A percentile compares a stretch with the other conserved stretches of the same genome.
Conservation (phyloP, 148 eudicot genomes). For the Polygonum maritimum region DNA sequence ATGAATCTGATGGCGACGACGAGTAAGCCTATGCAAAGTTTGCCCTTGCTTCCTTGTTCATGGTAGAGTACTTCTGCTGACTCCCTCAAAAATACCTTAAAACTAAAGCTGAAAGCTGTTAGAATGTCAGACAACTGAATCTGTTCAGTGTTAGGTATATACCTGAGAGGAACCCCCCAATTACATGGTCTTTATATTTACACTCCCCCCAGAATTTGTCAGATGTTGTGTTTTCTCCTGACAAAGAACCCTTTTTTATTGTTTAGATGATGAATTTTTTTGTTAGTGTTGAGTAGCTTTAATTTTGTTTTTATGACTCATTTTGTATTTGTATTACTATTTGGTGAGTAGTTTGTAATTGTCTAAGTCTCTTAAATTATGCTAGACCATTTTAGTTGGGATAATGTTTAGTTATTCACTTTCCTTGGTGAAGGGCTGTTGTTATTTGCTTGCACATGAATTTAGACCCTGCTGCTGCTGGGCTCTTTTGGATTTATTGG, state of each 20-base stretch:
- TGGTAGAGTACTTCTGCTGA: conserved; percentile 1
- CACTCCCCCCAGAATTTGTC: neutral
- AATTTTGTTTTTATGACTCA: neutral
- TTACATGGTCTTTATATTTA: neutral
- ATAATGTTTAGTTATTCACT: neutral
- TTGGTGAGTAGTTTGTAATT: neutral
- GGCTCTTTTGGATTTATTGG: neutral
- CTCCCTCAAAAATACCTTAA: neutral
- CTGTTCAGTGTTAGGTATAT: neutral
- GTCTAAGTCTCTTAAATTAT: neutral
- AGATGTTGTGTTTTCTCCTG: neutral
- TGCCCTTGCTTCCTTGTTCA: neutral
- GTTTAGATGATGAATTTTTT: neutral
- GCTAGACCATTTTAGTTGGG: neutral
- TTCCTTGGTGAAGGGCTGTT: neutral
- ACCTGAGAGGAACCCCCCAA: conserved; percentile 1
- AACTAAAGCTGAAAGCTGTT: neutral
- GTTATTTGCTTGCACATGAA: neutral
- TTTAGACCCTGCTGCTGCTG: too few species aligned
- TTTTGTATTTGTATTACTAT: neutral
- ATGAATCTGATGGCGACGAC: neutral
- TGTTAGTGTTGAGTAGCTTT: neutral
- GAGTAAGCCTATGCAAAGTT: neutral
- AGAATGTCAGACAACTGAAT: conserved; percentile 2
- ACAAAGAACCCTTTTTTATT: neutral